A percentile compares a stretch with the other conserved stretches of the same genome.
These are phyloP conservation scores for Colletotrichum siamense DNA, from an alignment of 2,329 filamentous ascomycete species.

Conservation along the genomic window DNA sequence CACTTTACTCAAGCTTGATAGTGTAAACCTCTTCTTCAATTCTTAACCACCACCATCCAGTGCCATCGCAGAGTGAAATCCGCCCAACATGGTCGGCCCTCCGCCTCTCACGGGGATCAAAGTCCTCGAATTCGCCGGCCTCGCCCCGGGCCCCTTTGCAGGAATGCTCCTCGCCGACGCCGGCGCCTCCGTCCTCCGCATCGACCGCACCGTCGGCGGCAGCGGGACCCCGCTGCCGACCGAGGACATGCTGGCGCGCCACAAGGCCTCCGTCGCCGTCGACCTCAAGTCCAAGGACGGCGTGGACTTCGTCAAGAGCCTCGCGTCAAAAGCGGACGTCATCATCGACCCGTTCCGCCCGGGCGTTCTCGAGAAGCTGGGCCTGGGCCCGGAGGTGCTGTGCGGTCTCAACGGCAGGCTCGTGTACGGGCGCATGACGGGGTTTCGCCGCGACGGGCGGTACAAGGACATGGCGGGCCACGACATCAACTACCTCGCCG, in stretches of 20 bases:
- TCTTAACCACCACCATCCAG: neutral
- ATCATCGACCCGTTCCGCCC: slow-evolving; percentile 94
- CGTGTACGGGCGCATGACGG: slow-evolving; percentile 86
- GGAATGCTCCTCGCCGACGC: slow-evolving; percentile 89
- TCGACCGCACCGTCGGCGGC: slow-evolving; percentile 70
- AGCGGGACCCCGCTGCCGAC: slow-evolving; percentile 49
- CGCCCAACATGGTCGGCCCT: slow-evolving; percentile 36
- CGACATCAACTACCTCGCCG: slow-evolving; percentile 95
- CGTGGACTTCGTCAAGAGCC: slow-evolving; percentile 67
- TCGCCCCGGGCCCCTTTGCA: slow-evolving; percentile 81
- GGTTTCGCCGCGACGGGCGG: slow-evolving; percentile 85
- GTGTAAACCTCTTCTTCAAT: neutral
- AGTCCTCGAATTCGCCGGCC: slow-evolving; percentile 65
- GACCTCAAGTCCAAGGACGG: slow-evolving; percentile 76
- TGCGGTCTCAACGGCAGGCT: slow-evolving; percentile 73
- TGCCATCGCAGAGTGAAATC: neutral
- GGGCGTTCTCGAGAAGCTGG: slow-evolving; percentile 85
- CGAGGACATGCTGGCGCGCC: slow-evolving; percentile 76
- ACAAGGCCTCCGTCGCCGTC: slow-evolving; percentile 80
- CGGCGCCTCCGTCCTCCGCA: slow-evolving; percentile 84
- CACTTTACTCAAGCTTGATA: neutral
- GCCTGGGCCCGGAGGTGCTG: slow-evolving; percentile 75
- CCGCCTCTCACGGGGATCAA: slow-evolving; percentile 57
- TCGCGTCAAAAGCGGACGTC: slow-evolving; percentile 72
- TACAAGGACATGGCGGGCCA: slow-evolving; percentile 91